Evolutionary conservation across 2,329 filamentous ascomycete genomes (phyloP).

Genomic region (Colletotrichum paranaense): DNA sequence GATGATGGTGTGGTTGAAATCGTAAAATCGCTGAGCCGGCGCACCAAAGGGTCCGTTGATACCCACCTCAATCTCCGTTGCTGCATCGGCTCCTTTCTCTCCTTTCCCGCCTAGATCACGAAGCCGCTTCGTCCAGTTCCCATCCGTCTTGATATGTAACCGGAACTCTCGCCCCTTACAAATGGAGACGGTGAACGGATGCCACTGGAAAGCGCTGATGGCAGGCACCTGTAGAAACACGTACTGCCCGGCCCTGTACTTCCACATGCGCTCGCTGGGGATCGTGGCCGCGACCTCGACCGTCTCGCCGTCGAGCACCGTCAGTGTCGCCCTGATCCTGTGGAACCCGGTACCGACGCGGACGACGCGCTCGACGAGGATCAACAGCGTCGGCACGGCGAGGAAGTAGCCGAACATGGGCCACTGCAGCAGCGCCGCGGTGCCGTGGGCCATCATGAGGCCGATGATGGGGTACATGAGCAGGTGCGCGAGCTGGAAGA

Average conservation of each 20-base stretch:
- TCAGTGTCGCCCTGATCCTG: conserved; percentile 58
- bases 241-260: conserved; percentile 68
- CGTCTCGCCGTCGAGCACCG: conserved; percentile 63
- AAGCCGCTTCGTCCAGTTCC: conserved; percentile 64
- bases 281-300: conserved; percentile 61
- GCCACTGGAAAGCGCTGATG: conserved; percentile 67
- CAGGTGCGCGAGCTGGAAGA: conserved; percentile 67
- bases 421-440: conserved; percentile 59
- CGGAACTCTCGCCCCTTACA: conserved; percentile 63
- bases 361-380: conserved; percentile 60
- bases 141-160: conserved; percentile 69
- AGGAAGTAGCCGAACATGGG: conserved; percentile 69
- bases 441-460: conserved; percentile 66
- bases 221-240: conserved; percentile 66
- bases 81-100: conserved; percentile 11
- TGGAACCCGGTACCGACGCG: conserved; percentile 60
- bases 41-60: conserved; percentile 69
- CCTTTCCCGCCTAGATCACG: conserved; percentile 52
- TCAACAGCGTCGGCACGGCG: conserved; percentile 62
- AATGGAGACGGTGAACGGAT: conserved; percentile 68
- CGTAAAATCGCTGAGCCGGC: conserved; percentile 68
- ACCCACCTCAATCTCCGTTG: conserved; percentile 57
- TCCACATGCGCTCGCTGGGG: conserved; percentile 60
- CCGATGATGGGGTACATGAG: conserved; percentile 70
- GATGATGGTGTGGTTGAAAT: conserved; percentile 66